phyloP scores from a whole-genome alignment of 495 filamentous ascomycete species.

The Aspergillus carlsbadensis region DNA sequence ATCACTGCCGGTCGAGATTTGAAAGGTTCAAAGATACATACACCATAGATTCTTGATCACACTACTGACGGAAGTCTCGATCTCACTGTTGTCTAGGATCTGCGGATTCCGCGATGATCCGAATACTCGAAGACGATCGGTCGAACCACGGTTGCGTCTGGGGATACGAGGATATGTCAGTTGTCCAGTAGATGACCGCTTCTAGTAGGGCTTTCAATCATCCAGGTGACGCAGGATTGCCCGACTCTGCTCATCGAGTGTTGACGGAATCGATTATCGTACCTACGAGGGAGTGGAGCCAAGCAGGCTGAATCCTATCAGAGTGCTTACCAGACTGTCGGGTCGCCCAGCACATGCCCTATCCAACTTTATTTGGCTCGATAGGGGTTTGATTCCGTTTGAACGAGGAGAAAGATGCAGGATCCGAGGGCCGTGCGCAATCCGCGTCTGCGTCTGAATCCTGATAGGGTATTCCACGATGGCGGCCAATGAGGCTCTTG shows the following conservation, averaged over 20 bases:
- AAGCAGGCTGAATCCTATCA: neutral
- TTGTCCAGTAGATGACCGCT: too few relatives aligned
- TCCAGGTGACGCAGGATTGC: neutral
- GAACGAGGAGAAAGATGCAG: too few relatives aligned
- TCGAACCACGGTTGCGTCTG: too few relatives aligned
- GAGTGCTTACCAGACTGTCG: neutral
- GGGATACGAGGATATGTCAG: too few relatives aligned
- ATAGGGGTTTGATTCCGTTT: neutral
- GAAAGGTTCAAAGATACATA: too few relatives aligned
- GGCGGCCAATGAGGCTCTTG: neutral
- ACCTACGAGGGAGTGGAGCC: neutral
- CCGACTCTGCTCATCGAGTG: neutral
- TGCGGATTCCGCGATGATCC: neutral
- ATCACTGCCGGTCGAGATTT: too few relatives aligned
- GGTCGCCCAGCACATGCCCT: neutral
- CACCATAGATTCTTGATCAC: too few relatives aligned
- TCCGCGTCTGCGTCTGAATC: neutral
- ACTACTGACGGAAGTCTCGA: too few relatives aligned
- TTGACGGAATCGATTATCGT: neutral
- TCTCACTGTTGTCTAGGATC: too few relatives aligned
- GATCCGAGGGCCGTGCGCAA: neutral
- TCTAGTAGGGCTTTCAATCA: neutral
- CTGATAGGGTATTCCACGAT: neutral
- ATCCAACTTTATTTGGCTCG: constrained; percentile 1
- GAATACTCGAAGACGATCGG: too few relatives aligned